Conservation (phyloP, 1,284 basidiomycete species). For the Tylopilus sp. region DNA sequence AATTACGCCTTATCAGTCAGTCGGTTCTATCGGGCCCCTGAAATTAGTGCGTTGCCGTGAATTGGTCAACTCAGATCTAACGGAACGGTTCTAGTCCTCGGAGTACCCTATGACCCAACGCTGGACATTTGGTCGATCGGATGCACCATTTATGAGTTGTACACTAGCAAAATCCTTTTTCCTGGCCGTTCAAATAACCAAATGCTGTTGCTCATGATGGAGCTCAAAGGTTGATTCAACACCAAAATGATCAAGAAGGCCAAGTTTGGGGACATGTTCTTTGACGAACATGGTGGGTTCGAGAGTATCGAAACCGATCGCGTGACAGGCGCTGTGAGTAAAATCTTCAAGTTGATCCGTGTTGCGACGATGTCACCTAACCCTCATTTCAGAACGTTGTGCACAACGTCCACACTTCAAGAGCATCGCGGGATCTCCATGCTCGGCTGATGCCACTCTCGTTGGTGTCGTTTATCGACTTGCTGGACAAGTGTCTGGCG, state of each 20-base stretch:
- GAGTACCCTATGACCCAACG: conserved; percentile 93
- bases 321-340: conserved; percentile 84
- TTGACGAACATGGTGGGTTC: conserved; percentile 92
- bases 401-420: conserved; percentile 87
- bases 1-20: conserved; percentile 97
- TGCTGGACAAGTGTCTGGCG: conserved; percentile 92
- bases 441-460: conserved; percentile 85
- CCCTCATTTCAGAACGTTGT: conserved; percentile 75
- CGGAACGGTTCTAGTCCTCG: conserved; percentile 75
- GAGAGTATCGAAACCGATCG: conserved; percentile 86
- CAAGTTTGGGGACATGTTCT: conserved; percentile 92
- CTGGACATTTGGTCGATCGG: conserved; percentile 98
- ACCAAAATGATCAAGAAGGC: conserved; percentile 95
- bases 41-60: conserved; percentile 84
- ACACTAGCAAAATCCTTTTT: conserved; percentile 98
- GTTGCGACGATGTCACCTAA: conserved; percentile 32
- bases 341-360: no score
- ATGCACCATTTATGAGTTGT: conserved; percentile 97
- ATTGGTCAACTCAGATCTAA: conserved; percentile 25
- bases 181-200: conserved; percentile 98
- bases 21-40: conserved; percentile 98
- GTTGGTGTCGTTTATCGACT: conserved; percentile 87
- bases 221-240: conserved; percentile 95
- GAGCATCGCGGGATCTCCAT: conserved; percentile 85
- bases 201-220: conserved; percentile 98